phyloP scores from a whole-genome alignment of 176 grass and related monocot species.

The Rhynchospora pubera region DNA sequence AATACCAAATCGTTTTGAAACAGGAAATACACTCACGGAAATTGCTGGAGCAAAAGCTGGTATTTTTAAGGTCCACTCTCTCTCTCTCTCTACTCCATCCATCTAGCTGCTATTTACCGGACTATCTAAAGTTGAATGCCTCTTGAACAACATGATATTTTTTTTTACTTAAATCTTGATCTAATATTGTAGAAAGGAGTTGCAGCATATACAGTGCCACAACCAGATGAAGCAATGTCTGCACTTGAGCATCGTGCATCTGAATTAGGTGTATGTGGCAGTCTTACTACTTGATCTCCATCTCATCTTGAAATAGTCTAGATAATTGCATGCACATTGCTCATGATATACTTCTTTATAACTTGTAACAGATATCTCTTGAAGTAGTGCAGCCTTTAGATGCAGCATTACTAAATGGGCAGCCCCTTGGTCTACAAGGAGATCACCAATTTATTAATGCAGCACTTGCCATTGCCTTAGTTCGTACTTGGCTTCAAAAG shows the following conservation, averaged over 20 bases:
- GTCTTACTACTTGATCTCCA: constrained; percentile 14
- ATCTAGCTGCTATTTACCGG: background rate
- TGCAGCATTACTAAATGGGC: constrained; percentile 46
- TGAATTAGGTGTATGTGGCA: constrained; percentile 61
- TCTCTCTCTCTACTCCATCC: background rate
- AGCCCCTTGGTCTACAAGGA: constrained; percentile 69
- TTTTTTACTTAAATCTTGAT: background rate
- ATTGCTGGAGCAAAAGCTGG: constrained; percentile 78
- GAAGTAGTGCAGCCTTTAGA: constrained; percentile 63
- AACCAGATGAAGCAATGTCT: constrained; percentile 81
- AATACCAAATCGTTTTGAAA: constrained; percentile 14
- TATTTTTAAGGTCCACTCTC: constrained; percentile 65
- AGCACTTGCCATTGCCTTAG: constrained; percentile 78
- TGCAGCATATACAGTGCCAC: constrained; percentile 61
- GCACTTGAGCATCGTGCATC: constrained; percentile 61
- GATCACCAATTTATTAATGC: constrained; percentile 89
- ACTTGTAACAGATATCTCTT: constrained; percentile 65
- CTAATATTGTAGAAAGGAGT: constrained; percentile 55
- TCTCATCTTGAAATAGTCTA: background rate
- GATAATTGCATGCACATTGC: background rate
- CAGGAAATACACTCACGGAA: constrained; percentile 69
- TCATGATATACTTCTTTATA: constrained; percentile 16
- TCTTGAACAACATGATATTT: background rate
- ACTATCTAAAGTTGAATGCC: background rate
- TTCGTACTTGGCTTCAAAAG: constrained; percentile 66